Percentiles rank a stretch among this genome's conserved stretches.
Evolutionary conservation across 495 filamentous ascomycete species (phyloP).

Genomic region (Tuber borchii): DNA sequence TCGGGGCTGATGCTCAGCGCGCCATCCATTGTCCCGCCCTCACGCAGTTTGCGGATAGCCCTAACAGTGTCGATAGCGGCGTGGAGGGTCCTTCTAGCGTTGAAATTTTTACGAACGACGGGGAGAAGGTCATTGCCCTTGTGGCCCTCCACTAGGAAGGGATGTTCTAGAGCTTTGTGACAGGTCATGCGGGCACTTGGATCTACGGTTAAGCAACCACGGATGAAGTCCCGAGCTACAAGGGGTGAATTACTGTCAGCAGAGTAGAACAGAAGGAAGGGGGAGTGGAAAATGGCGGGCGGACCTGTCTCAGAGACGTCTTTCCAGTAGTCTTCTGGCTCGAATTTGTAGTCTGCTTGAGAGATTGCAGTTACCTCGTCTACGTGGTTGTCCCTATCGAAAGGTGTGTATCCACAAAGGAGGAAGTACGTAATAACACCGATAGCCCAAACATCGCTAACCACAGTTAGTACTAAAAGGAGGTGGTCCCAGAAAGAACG

Average conservation of each 20-base stretch:
- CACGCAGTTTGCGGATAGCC: slow-evolving; percentile 94
- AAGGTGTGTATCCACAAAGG: slow-evolving; percentile 95
- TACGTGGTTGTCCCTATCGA: slow-evolving; percentile 92
- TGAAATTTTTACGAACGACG: slow-evolving; percentile 98
- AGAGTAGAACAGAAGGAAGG: background rate
- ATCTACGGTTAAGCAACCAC: slow-evolving; percentile 76
- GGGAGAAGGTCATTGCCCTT: slow-evolving; percentile 70
- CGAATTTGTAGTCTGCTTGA: slow-evolving; percentile 90
- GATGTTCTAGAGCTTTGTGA: slow-evolving; percentile 81
- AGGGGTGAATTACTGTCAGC: background rate
- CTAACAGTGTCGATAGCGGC: slow-evolving; percentile 95
- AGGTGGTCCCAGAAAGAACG: slow-evolving; percentile 2
- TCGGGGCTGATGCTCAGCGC: slow-evolving; percentile 60
- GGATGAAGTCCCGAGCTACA: slow-evolving; percentile 81
- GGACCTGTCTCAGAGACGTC: slow-evolving; percentile 62
- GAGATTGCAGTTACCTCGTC: slow-evolving; percentile 99
- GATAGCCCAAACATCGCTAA: slow-evolving; percentile 70
- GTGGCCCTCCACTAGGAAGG: slow-evolving; percentile 64
- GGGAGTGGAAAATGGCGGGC: slow-evolving; percentile 6
- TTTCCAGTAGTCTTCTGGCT: slow-evolving; percentile 94
- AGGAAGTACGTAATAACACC: slow-evolving; percentile 91
- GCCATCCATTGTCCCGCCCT: slow-evolving; percentile 75
- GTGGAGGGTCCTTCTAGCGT: slow-evolving; percentile 85
- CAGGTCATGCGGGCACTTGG: slow-evolving; percentile 83
- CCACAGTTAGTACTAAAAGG: slow-evolving; percentile 7